Conservation (phyloP, 1,284 basidiomycete species). For the Rhodotorula sp. region DNA sequence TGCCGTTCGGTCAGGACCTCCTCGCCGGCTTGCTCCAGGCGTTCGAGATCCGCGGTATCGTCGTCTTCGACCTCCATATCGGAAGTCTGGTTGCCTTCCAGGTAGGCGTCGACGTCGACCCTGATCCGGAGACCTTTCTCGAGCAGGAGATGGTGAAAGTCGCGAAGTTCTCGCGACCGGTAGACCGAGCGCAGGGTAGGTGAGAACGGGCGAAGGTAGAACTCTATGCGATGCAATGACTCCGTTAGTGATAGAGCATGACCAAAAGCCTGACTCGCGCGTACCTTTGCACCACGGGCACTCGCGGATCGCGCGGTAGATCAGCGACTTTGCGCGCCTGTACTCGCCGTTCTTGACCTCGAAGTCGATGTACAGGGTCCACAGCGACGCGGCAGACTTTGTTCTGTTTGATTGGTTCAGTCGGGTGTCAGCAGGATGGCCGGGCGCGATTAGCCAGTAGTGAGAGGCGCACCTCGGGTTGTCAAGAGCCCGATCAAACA, state of each 20-base stretch:
- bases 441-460: too few relatives aligned
- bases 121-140: constrained; percentile 76
- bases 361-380: constrained; percentile 78
- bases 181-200: constrained; percentile 66
- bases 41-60: constrained; percentile 48
- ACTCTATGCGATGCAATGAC: constrained; percentile 55
- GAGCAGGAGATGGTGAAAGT: constrained; percentile 71
- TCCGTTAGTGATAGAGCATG: not conserved
- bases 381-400: constrained; percentile 65
- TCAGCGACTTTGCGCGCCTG: constrained; percentile 68
- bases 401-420: constrained; percentile 56
- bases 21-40: constrained; percentile 59
- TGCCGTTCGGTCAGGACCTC: constrained; percentile 60
- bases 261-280: constrained; percentile 26
- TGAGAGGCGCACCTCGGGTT: constrained; percentile 26
- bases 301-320: constrained; percentile 77
- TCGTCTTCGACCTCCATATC: constrained; percentile 48
- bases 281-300: constrained; percentile 77
- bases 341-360: constrained; percentile 67
- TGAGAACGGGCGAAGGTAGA: constrained; percentile 83
- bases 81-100: constrained; percentile 45
- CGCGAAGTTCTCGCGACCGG: constrained; percentile 64
- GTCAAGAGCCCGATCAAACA: constrained; percentile 46
- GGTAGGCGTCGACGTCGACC: constrained; percentile 63
- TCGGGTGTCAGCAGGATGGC: not conserved